phyloP scores from a whole-genome alignment of 768 basidiomycete species.

The Suillus placidus region DNA sequence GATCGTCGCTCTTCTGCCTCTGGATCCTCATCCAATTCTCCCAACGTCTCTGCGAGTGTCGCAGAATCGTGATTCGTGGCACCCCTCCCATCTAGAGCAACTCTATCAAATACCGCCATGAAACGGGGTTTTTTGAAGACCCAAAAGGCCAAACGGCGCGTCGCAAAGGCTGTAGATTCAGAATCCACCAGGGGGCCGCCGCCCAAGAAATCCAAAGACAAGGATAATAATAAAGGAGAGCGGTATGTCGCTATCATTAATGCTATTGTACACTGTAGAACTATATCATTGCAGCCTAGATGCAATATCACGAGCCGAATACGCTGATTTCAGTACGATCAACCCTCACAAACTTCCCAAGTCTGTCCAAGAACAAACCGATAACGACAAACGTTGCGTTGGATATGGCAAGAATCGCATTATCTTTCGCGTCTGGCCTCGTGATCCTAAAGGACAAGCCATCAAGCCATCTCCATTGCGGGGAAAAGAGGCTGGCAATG shows the following conservation, averaged over 20 bases:
- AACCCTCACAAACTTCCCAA: slow-evolving; percentile 11
- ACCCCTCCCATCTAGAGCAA: not conserved
- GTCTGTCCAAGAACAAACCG: slow-evolving; percentile 8
- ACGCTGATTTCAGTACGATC: not conserved
- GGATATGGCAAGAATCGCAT: slow-evolving; percentile 18
- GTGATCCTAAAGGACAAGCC: slow-evolving; percentile 20
- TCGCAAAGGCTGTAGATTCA: slow-evolving; percentile 10
- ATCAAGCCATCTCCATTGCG: not conserved
- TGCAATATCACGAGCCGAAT: not conserved
- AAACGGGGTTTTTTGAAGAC: slow-evolving; percentile 26
- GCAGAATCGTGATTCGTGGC: not conserved
- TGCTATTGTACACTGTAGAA: not conserved
- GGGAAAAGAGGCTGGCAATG: slow-evolving; percentile 26
- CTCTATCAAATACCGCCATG: slow-evolving; percentile 16
- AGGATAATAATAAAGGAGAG: not conserved
- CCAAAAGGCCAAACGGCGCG: slow-evolving; percentile 11
- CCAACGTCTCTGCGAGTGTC: not conserved
- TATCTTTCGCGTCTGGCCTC: slow-evolving; percentile 30
- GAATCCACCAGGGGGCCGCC: not conserved
- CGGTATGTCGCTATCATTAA: not conserved
- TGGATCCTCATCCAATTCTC: not conserved
- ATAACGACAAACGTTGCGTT: not conserved
- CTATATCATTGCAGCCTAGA: not conserved
- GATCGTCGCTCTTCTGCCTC: not conserved
- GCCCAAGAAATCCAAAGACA: slow-evolving; percentile 5